A percentile compares a stretch with the other conserved stretches of the same genome.
These are phyloP conservation scores for Pascua guehoae DNA, from an alignment of 1,284 basidiomycete genomes.

Conservation along the genomic window DNA sequence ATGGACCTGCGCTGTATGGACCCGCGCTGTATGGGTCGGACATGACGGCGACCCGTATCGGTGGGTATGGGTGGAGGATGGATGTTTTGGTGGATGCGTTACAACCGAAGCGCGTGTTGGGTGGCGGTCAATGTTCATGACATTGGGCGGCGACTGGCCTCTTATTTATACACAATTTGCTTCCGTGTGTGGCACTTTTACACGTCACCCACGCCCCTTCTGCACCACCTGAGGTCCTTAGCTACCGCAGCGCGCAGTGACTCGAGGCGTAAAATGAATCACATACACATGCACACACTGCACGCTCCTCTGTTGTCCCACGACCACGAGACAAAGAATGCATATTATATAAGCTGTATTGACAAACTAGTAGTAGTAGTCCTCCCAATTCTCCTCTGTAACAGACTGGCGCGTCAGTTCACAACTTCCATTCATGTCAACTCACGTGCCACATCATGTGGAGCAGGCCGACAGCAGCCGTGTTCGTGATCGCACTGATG, in stretches of 20 bases:
- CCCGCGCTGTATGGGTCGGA: neutral
- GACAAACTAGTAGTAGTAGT: conserved; percentile 5
- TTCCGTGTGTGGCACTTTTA: neutral
- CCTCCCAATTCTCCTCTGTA: conserved; percentile 42
- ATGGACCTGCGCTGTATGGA: neutral
- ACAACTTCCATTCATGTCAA: conserved; percentile 8
- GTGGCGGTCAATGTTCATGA: no score
- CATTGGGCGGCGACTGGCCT: no score
- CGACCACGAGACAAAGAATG: neutral
- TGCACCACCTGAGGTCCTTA: neutral
- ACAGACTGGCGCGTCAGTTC: conserved; percentile 25
- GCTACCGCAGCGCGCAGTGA: neutral
- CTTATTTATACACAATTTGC: neutral
- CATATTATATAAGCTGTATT: neutral
- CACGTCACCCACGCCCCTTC: neutral
- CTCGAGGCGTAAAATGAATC: neutral
- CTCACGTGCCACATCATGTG: conserved; percentile 76
- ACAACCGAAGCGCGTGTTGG: neutral
- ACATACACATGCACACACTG: neutral
- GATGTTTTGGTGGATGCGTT: neutral
- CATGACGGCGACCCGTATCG: neutral
- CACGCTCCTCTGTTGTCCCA: neutral
- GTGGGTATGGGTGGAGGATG: neutral
- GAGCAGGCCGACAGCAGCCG: conserved; percentile 63
- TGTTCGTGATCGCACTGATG: conserved; percentile 62